Conservation (phyloP, 495 filamentous ascomycete species). For the Daldinia childiae region DNA sequence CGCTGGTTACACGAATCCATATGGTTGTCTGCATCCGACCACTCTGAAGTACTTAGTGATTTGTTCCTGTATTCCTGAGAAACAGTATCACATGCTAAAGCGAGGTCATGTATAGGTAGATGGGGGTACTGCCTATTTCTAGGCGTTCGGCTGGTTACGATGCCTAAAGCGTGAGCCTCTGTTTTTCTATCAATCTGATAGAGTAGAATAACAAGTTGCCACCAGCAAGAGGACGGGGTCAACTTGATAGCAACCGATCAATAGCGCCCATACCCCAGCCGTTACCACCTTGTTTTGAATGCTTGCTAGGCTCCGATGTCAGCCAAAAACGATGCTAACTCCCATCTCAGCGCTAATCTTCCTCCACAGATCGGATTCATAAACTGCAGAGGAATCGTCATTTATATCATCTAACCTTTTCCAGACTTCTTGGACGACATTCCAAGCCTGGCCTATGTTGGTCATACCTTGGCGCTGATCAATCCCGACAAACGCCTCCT, state of each 20-base stretch:
- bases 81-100: slow-evolving; percentile 1
- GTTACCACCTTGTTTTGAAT: background rate
- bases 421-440: slow-evolving; percentile 67
- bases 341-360: slow-evolving; percentile 61
- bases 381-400: slow-evolving; percentile 36
- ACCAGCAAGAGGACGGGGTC: background rate
- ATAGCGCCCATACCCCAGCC: slow-evolving; percentile 1
- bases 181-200: background rate
- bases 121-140: slow-evolving; percentile 1
- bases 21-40: slow-evolving; percentile 21
- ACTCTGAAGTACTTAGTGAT: slow-evolving; percentile 9
- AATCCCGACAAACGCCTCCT: slow-evolving; percentile 58
- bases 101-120: background rate
- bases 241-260: slow-evolving; percentile 1
- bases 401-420: slow-evolving; percentile 50
- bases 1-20: slow-evolving; percentile 27
- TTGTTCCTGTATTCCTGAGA: slow-evolving; percentile 5
- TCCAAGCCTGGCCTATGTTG: slow-evolving; percentile 67
- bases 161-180: background rate
- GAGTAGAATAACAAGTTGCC: slow-evolving; percentile 9
- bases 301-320: slow-evolving; percentile 25
- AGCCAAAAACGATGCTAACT: slow-evolving; percentile 66
- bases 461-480: slow-evolving; percentile 67
- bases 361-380: slow-evolving; percentile 54
- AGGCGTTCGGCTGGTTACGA: slow-evolving; percentile 1